Evolutionary conservation across 768 basidiomycete species (phyloP).

Genomic region (Chalciporus chontae): DNA sequence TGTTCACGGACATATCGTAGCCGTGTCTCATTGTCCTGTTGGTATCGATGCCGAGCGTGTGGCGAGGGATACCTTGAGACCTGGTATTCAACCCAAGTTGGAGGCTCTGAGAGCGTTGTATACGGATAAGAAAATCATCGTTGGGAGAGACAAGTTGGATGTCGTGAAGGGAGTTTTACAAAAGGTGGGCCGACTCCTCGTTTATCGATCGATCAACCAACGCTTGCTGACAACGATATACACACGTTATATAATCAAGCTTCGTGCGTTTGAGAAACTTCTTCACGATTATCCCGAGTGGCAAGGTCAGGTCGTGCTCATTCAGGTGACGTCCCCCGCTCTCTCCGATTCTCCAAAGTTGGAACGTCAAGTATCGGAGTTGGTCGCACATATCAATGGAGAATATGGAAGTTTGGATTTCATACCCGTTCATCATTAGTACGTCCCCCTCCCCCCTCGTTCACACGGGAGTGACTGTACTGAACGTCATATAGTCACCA

Average conservation of each 20-base stretch:
- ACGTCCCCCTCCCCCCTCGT: slow-evolving; percentile 31
- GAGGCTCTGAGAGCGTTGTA: slow-evolving; percentile 81
- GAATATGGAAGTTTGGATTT: slow-evolving; percentile 94
- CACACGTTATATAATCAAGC: slow-evolving; percentile 38
- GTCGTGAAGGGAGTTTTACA: slow-evolving; percentile 98
- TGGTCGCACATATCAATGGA: slow-evolving; percentile 94
- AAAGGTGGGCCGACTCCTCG: slow-evolving; percentile 52
- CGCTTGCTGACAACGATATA: not conserved
- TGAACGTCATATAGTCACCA: slow-evolving; percentile 68
- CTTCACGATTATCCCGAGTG: slow-evolving; percentile 92
- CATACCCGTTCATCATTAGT: slow-evolving; percentile 98
- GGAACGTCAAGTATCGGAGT: slow-evolving; percentile 88
- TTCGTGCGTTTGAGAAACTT: slow-evolving; percentile 94
- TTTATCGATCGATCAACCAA: not conserved
- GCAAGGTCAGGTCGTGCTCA: slow-evolving; percentile 84
- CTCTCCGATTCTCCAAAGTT: slow-evolving; percentile 90
- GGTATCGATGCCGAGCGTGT: slow-evolving; percentile 94
- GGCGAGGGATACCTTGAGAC: slow-evolving; percentile 72
- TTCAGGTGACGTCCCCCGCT: slow-evolving; percentile 86
- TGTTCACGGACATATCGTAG: slow-evolving; percentile 78
- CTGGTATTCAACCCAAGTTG: slow-evolving; percentile 88
- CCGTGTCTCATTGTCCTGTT: slow-evolving; percentile 89
- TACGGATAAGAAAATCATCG: slow-evolving; percentile 97
- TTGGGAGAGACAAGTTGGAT: slow-evolving; percentile 95
- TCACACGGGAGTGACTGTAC: not conserved